Evolutionary conservation across 306 rosid species (phyloP), one percentile per base, ranked within the genome.

Genomic region (Glycine soja): DNA sequence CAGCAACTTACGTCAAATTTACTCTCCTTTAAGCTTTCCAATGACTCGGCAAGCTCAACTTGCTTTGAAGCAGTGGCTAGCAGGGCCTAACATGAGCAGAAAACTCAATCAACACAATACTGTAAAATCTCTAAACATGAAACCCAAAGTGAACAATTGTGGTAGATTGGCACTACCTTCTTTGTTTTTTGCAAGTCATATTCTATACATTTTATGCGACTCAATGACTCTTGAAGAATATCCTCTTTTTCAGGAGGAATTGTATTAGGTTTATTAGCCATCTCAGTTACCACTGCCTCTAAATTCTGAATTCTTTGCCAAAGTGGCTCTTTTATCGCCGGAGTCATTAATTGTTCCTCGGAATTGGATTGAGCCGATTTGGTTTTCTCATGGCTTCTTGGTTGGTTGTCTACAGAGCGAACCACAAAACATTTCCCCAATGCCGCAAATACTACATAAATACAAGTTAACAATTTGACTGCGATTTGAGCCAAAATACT

Each of bases 201-300:
- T 78, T 95, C 99, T 72, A 95, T 93, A 42, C 82, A 90, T 78
- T 90, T 95, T 64, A 95, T 95, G n/a, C 99, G 99, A 86, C 77
- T 91, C 85, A 95, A 74, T 30, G 97, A 95, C 87, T 95, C 99
- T 12, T 78, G 88, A 90, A 95, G 97, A 81, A 95, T 91, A 86
- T 87, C 84, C 58, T 95, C 99, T 81, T 95, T 95, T 85, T 95
- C 97, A 32, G 81, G 93, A 83, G 99, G 99, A 84, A 95, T 95
- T 85, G 89, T 85, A 34, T 88, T 86, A 51, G 97, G 97, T 82
- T 91, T 95, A 80, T 91, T 91, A 18, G 77, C 78, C 85, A 95
- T 89, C 57, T 95, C 90, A 13, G 93, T 89, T 15, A 95, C 91
- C 66, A 87, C 81, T n/a, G 85, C 78, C 90, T 95, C 99, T 87